Evolutionary conservation across 1,284 basidiomycete species (phyloP).

Genomic region (Rhodotorula sp.): DNA sequence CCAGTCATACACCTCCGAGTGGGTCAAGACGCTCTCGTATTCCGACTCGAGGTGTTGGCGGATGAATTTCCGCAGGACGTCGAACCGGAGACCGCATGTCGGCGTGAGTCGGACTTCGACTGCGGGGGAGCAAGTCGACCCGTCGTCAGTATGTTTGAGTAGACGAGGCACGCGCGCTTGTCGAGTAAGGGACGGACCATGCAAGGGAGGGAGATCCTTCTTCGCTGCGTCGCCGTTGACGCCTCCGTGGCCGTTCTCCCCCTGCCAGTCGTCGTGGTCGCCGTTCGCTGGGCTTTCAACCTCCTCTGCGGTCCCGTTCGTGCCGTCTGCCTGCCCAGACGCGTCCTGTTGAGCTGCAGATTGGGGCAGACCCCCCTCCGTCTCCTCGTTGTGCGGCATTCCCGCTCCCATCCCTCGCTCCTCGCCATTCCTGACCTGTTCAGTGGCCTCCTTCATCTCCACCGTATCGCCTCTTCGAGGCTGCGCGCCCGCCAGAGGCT

Average conservation of each 20-base stretch:
- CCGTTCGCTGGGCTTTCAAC: not conserved
- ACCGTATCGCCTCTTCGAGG: no score
- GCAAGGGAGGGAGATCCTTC: slow-evolving; percentile 10
- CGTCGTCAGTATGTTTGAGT: no score
- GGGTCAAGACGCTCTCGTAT: slow-evolving; percentile 28
- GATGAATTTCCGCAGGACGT: slow-evolving; percentile 66
- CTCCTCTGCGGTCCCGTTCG: not conserved
- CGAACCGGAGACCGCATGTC: slow-evolving; percentile 66
- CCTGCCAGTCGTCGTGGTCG: not conserved
- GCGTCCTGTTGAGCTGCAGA: not conserved
- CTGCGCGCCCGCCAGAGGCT: no score
- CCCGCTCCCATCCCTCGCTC: slow-evolving; percentile 3
- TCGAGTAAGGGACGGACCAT: not conserved
- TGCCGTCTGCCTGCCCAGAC: not conserved
- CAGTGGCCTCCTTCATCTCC: no score
- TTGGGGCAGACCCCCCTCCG: not conserved
- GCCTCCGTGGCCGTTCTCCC: not conserved
- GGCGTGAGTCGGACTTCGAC: slow-evolving; percentile 78
- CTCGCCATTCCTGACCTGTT: not conserved
- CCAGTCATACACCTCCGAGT: slow-evolving; percentile 57
- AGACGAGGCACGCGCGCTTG: no score
- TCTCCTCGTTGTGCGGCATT: slow-evolving; percentile 4
- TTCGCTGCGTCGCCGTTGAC: not conserved
- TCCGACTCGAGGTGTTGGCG: slow-evolving; percentile 60
- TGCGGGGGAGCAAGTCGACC: slow-evolving; percentile 46